Base-by-base conservation (phyloP, 192 early-diverging fungal genomes). In the Coemansia sp. region DNA sequence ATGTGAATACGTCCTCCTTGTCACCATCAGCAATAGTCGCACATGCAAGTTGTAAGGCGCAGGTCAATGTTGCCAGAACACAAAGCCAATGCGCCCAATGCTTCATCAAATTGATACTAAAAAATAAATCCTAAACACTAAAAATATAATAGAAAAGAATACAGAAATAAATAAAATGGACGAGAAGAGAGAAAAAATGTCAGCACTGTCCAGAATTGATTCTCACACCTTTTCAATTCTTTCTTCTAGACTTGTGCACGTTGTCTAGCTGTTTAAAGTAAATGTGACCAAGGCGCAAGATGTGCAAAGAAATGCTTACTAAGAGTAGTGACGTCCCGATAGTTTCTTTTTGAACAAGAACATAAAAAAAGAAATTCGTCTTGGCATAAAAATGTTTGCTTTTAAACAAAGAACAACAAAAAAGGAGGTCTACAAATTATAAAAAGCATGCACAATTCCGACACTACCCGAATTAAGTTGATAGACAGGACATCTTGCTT, bases 11-110 rank as follows among this genome's bases (percentile, higher is more conserved):
- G 3, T 25, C 25, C 3, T 53, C 23, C 25, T 53, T 15, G 25
- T 53, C 51, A 5, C 51, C 51, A 50, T 50, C 48, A 9, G 48
- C 48, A 50, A 50, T 50, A 21, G 48, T 50, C 21, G 48, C 48
- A 25, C 51, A 29, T n/a, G 25, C 51, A 29, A 53, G 51, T 25
- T 53, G 23, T 9, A 53, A 53, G 25, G 25, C 51, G 51, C 51
- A 53, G 21, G 51, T 15, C 2, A 53, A 7, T 29, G 25, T 53
- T 29, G 51, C 25, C 25, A 53, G 48, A 23, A 23, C 48, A 23
- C 4, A 10, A 6, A 50, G 48, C 48, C 48, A 50, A 19, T 50
- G 48, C 48, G 48, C 48, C 48, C 19, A 50, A 50, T 23, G 9
- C 19, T 50, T 50, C 48, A 50, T 50, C 9, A 23, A 50, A 62